phyloP scores from a whole-genome alignment of 2,329 filamentous ascomycete species.

The Penicillium sp. region DNA sequence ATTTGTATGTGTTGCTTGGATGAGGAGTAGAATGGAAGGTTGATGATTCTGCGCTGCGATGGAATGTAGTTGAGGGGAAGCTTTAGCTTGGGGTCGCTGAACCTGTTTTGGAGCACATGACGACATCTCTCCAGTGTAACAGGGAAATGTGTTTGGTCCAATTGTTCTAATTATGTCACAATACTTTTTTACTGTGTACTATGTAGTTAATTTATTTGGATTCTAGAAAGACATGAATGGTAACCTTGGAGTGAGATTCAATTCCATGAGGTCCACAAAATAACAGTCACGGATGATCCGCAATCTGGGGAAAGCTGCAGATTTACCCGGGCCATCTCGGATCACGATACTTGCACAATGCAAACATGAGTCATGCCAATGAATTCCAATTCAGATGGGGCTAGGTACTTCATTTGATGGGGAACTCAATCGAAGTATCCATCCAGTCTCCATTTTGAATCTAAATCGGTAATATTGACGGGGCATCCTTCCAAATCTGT shows the following conservation, averaged over 20 bases:
- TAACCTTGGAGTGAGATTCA: neutral
- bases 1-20: neutral
- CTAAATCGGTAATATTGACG: neutral
- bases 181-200: too few relatives aligned
- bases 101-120: constrained; percentile 14
- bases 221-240: neutral
- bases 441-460: neutral
- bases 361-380: too few relatives aligned
- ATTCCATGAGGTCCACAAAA: neutral
- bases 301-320: constrained; percentile 10
- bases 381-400: too few relatives aligned
- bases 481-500: neutral
- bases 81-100: neutral
- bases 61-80: too few relatives aligned
- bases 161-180: neutral
- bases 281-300: neutral
- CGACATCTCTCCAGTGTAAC: constrained; percentile 4
- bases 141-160: neutral
- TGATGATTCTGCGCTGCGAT: neutral
- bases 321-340: neutral
- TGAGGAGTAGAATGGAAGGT: neutral
- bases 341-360: neutral
- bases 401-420: too few relatives aligned
- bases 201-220: too few relatives aligned
- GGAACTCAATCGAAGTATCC: neutral